Conservation (phyloP, 2,329 filamentous ascomycete species). For the Stagonosporopsis tanaceti region DNA sequence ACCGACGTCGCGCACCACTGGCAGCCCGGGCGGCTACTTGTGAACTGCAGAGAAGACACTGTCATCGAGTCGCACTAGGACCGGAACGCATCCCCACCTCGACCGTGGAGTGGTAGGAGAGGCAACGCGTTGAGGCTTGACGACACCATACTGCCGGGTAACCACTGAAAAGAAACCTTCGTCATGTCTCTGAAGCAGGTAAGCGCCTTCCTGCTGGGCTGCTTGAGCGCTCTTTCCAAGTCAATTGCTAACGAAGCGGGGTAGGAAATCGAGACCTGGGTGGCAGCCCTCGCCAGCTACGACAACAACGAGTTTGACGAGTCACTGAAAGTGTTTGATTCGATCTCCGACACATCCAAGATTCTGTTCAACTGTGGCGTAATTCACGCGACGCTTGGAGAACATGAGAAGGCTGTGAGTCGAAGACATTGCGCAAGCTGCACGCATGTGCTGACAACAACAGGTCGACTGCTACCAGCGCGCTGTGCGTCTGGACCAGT, state of each 20-base stretch:
- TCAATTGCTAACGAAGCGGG: slow-evolving; percentile 37
- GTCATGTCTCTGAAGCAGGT: slow-evolving; percentile 61
- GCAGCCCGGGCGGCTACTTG: slow-evolving; percentile 44
- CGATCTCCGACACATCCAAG: slow-evolving; percentile 93
- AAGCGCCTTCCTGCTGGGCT: slow-evolving; percentile 25
- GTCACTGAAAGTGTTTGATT: slow-evolving; percentile 81
- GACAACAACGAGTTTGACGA: slow-evolving; percentile 98
- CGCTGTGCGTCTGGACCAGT: slow-evolving; percentile 88
- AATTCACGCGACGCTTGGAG: slow-evolving; percentile 93
- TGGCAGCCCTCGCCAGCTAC: slow-evolving; percentile 86
- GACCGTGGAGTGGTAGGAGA: slow-evolving; percentile 39
- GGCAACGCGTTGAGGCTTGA: slow-evolving; percentile 42
- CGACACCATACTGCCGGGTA: slow-evolving; percentile 53
- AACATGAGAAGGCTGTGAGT: slow-evolving; percentile 92
- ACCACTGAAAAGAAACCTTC: slow-evolving; percentile 41
- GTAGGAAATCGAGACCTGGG: slow-evolving; percentile 99
- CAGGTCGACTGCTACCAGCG: slow-evolving; percentile 95
- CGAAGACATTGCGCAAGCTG: not conserved
- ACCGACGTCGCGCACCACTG: slow-evolving; percentile 24
- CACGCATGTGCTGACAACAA: slow-evolving; percentile 29
- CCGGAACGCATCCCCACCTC: slow-evolving; percentile 31
- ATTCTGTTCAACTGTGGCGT: slow-evolving; percentile 99
- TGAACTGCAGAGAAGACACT: slow-evolving; percentile 22
- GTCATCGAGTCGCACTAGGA: slow-evolving; percentile 28
- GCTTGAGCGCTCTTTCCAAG: slow-evolving; percentile 19